Evolutionary conservation across 805 yeast species (phyloP), one percentile per base, ranked within the genome.

Genomic region (Wickerhamomyces sydowiorum): DNA sequence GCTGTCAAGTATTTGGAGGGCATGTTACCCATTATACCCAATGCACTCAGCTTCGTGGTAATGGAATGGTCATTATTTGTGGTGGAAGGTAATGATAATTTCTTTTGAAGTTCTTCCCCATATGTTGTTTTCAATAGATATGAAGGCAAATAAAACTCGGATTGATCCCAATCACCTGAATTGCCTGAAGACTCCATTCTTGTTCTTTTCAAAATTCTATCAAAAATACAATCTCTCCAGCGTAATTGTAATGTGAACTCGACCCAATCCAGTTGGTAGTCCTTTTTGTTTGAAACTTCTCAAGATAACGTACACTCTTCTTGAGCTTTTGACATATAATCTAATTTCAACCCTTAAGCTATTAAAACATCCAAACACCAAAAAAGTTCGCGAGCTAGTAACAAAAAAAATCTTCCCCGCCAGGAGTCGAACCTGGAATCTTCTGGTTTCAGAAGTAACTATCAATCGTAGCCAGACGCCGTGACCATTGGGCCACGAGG

Each of bases 401-500:
- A 15, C 25, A 27, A 36, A 25, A 23, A 10, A 28, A 37, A 37
- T 21, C 39, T 37, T 37, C 39, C 39, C 39, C 39, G 39, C 39
- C 39, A 37, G 39, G 39, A 37, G 39, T 37, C 39, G 39, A 37
- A 37, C 39, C 39, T 37, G 39, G 39, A 37, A 37, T 37, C 39
- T 37, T 37, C 39, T 37, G 39, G 39, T 37, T 28, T 37, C 39
- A 37, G 39, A 37, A 37, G 39, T 37, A 37, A 37, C 39, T 37
- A 37, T 25, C 49, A 54, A 64, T 66, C 77, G 77, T 72, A 73
- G 77, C 76, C 78, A 70, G 76, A 72, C 77, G 76, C 77, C 78
- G 73, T 72, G 75, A 72, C 77, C 77, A 73, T 73, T 73, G 76
- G 77, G 78, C 77, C 77, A 73, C 74, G 77, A 73, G 78, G 77